Percentiles rank a stretch among this genome's conserved stretches.
These are phyloP conservation scores for Agarophyton chilense DNA, from an alignment of 23 red algal genomes.

Conservation along the genomic window DNA sequence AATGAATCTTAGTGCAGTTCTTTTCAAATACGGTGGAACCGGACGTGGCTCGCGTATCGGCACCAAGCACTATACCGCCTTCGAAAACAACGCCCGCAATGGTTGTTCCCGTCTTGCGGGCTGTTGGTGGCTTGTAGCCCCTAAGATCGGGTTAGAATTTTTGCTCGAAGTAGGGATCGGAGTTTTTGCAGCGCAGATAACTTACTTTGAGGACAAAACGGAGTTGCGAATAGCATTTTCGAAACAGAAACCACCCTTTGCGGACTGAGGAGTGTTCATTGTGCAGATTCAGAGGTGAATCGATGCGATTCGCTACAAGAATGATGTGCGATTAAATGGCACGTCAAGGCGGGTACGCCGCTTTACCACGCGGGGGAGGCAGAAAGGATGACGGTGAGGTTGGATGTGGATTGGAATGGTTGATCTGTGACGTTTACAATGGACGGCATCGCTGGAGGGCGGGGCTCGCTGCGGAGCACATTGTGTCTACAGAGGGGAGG, in stretches of 20 bases:
- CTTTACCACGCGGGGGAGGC: too few species aligned
- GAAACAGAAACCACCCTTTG: conserved; percentile 74
- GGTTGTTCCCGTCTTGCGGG: conserved; percentile 96
- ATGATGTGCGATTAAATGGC: not conserved
- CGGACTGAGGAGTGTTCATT: conserved; percentile 21
- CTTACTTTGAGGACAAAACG: conserved; percentile 33
- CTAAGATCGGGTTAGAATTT: not conserved
- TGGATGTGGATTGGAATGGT: not conserved
- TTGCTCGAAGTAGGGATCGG: not conserved
- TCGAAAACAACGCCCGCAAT: conserved; percentile 92
- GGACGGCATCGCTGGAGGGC: not conserved
- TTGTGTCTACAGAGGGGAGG: too few species aligned
- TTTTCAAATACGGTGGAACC: conserved; percentile 94
- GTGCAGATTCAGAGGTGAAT: not conserved
- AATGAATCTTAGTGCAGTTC: conserved; percentile 99
- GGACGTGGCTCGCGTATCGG: conserved; percentile 95
- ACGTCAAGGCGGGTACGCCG: not conserved
- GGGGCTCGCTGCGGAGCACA: not conserved
- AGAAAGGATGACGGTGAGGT: too few species aligned
- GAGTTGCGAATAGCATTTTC: conserved; percentile 78
- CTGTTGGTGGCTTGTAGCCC: conserved; percentile 66
- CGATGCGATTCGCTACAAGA: not conserved
- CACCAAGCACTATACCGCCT: conserved; percentile 94
- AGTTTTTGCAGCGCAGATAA: not conserved
- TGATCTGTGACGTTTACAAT: not conserved